Base-by-base conservation (phyloP, 1,284 basidiomycete genomes). In the Tremellales sp. region DNA sequence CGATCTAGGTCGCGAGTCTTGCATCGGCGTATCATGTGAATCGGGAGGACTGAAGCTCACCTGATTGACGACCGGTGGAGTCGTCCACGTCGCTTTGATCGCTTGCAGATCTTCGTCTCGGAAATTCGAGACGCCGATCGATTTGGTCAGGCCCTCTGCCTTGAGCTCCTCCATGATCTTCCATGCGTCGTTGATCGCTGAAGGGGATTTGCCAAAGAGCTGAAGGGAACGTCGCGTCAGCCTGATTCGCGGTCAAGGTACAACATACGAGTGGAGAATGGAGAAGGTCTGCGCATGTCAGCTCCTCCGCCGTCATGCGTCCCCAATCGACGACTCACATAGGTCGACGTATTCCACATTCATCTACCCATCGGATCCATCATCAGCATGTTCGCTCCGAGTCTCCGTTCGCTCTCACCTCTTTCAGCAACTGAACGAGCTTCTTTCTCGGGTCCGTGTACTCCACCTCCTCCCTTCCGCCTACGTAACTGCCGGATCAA, bases 111-210 rank as follows among this genome's bases (percentile, higher is more conserved):
- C 76, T 42, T 78, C 68, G 10, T 81, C 74, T n/a, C 74, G 76
- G 68, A 84, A 89, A 73, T 91, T 91, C 35, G 84, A 86, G 7
- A 92, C 86, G 1, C 88, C 88, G 43, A 91, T 85, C 33, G 80
- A 81, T 67, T 77, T 84, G 28, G 84, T 73, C 40, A 86, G 67
- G 1, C 84, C 84, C 35, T 79, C 79, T 37, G 70, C 71, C 66
- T 84, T 77, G 31, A 82, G 65, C 31, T 75, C 79, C 61, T 87
- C 85, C 76, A 89, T 77, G 13, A 76, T 76, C 53, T 77, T 78
- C 87, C 87, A 90, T 4, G 63, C 56, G 8, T 59, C 54, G 25
- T 53, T 42, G 39, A 53, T 40, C 9, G 45, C 56, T 44, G 25
- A 64, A 43, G 34, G 52, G 45, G 5, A 46, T 40, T 7, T 49